Percentiles rank a stretch among this genome's conserved stretches.
These are phyloP conservation scores for Telfairia occidentalis DNA, from an alignment of 331 rosid species.

Conservation along the genomic window DNA sequence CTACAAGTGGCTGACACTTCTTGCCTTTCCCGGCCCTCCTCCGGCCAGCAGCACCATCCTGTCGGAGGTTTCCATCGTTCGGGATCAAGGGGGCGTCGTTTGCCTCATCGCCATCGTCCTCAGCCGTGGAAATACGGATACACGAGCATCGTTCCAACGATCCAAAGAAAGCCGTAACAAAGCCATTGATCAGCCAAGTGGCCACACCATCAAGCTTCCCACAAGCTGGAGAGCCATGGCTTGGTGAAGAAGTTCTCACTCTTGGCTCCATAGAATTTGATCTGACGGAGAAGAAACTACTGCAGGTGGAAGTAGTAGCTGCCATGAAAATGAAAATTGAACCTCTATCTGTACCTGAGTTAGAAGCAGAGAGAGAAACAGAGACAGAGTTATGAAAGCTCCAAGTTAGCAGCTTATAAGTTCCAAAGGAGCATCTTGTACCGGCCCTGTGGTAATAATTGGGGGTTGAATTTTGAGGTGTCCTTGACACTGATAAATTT, in stretches of 20 bases:
- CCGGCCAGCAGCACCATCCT: slow-evolving; percentile 4
- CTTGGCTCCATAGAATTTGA: slow-evolving; percentile 15
- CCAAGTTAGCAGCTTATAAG: slow-evolving; percentile 1
- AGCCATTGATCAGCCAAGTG: slow-evolving; percentile 17
- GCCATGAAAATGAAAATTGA: not conserved
- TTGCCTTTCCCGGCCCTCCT: slow-evolving; percentile 13
- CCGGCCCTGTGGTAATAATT: not conserved
- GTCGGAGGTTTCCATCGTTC: not conserved
- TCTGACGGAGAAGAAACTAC: not conserved
- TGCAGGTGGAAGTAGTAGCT: slow-evolving; percentile 11
- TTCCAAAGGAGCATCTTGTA: slow-evolving; percentile 1
- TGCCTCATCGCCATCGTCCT: slow-evolving; percentile 5
- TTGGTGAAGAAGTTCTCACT: not conserved
- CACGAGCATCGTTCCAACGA: slow-evolving; percentile 15
- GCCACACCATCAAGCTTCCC: slow-evolving; percentile 19
- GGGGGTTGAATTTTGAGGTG: not conserved
- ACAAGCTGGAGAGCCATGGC: slow-evolving; percentile 13
- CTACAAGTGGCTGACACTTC: not conserved
- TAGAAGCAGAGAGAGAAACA: slow-evolving; percentile 5
- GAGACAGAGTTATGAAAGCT: slow-evolving; percentile 1
- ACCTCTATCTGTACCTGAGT: not conserved
- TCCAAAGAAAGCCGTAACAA: slow-evolving; percentile 11
- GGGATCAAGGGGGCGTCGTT: slow-evolving; percentile 10
- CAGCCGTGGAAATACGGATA: slow-evolving; percentile 10
- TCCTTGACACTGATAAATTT: not conserved